Percentiles rank a stretch among this genome's conserved stretches.
Conservation (phyloP, 78 protist genomes). For the Polysphondylium violaceum region DNA sequence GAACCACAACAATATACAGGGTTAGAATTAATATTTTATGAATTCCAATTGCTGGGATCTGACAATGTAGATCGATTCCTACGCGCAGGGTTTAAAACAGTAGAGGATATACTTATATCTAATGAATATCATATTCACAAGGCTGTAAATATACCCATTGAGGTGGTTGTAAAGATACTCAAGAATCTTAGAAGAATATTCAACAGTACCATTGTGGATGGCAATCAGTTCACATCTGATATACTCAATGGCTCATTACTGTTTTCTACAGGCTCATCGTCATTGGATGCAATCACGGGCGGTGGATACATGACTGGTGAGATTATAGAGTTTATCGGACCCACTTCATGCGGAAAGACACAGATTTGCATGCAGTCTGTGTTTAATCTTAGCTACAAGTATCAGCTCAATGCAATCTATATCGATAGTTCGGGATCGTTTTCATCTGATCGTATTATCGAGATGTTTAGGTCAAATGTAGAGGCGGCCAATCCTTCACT, state of each 20-base stretch:
- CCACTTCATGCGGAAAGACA: slow-evolving; percentile 44
- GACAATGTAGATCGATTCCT: slow-evolving; percentile 21
- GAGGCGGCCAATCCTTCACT: neutral
- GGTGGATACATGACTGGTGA: slow-evolving; percentile 44
- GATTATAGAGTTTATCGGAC: slow-evolving; percentile 33
- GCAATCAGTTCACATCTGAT: neutral
- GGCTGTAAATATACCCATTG: slow-evolving; percentile 10
- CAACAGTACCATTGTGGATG: slow-evolving; percentile 8
- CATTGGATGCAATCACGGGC: slow-evolving; percentile 16
- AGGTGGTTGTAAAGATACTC: slow-evolving; percentile 5
- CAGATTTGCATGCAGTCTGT: slow-evolving; percentile 20
- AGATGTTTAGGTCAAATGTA: slow-evolving; percentile 26
- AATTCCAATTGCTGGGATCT: neutral
- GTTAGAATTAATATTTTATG: slow-evolving; percentile 8
- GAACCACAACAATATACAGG: neutral
- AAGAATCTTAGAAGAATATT: slow-evolving; percentile 31
- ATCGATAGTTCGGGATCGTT: slow-evolving; percentile 49
- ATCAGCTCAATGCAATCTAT: slow-evolving; percentile 15
- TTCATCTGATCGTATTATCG: slow-evolving; percentile 24
- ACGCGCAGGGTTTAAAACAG: slow-evolving; percentile 18
- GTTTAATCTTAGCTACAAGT: neutral
- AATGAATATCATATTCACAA: slow-evolving; percentile 2
- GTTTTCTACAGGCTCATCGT: slow-evolving; percentile 1
- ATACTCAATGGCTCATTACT: neutral
- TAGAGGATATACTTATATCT: slow-evolving; percentile 22